Evolutionary conservation across 106 monocot genomes (phyloP).

Genomic region (Amphibolis antarctica): DNA sequence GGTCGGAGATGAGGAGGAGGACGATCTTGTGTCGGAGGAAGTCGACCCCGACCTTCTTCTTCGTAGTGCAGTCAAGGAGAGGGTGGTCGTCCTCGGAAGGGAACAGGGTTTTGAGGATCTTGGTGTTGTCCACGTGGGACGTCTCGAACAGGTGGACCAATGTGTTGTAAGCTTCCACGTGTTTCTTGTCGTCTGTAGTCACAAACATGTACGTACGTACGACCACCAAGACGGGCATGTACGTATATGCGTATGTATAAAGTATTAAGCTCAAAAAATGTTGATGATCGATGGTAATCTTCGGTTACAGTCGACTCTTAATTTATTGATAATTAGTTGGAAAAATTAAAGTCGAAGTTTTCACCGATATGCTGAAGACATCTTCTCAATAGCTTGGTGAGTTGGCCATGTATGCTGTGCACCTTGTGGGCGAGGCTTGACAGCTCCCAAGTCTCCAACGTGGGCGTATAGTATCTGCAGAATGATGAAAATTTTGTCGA

Average conservation of each 20-base stretch:
- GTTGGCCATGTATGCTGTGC: constrained; percentile 52
- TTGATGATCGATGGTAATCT: too few relatives aligned
- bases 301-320: too few relatives aligned
- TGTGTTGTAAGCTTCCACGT: constrained; percentile 43
- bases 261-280: too few relatives aligned
- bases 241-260: too few relatives aligned
- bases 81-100: constrained; percentile 54
- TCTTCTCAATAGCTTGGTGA: constrained; percentile 34
- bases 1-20: constrained; percentile 57
- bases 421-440: constrained; percentile 76
- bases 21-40: constrained; percentile 67
- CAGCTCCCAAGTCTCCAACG: constrained; percentile 75
- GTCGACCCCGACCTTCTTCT: constrained; percentile 43
- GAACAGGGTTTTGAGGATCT: constrained; percentile 54
- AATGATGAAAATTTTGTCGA: too few relatives aligned
- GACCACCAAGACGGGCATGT: too few relatives aligned
- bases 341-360: too few relatives aligned
- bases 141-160: constrained; percentile 52
- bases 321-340: too few relatives aligned
- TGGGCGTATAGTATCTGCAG: constrained; percentile 40
- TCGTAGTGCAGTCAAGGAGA: constrained; percentile 42
- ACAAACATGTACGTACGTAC: neutral
- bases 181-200: constrained; percentile 55
- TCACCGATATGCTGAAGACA: constrained; percentile 48
- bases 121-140: constrained; percentile 66